Percentiles rank a stretch among this genome's conserved stretches.
These are phyloP conservation scores for Herpetospermum pedunculosum DNA, from an alignment of 306 rosid species.

Conservation along the genomic window DNA sequence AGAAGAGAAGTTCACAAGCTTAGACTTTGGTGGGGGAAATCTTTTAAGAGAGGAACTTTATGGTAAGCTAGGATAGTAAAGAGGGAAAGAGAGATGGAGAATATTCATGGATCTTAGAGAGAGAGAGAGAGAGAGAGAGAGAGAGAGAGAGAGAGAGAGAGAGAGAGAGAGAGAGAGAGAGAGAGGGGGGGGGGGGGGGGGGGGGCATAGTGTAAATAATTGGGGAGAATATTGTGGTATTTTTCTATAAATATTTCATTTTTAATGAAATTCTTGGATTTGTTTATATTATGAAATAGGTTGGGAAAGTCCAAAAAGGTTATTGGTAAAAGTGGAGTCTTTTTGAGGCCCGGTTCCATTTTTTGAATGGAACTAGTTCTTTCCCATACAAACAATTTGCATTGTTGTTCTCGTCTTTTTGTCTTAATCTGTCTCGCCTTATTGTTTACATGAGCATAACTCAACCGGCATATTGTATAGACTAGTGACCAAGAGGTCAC, in stretches of 20 bases:
- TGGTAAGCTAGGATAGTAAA: background rate
- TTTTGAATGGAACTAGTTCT: background rate
- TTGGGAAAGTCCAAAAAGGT: background rate
- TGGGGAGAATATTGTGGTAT: background rate
- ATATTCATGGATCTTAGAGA: too few relatives aligned
- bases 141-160: too few relatives aligned
- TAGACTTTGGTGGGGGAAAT: background rate
- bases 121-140: too few relatives aligned
- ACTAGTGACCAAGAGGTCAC: too few relatives aligned
- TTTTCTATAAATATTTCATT: too few relatives aligned
- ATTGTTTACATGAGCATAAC: too few relatives aligned
- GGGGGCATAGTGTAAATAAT: background rate
- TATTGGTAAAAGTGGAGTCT: background rate
- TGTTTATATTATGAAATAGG: background rate
- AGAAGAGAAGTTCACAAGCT: background rate
- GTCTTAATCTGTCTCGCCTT: background rate
- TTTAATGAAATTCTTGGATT: background rate
- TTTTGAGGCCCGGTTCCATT: background rate
- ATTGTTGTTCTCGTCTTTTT: background rate
- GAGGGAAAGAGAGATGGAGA: background rate
- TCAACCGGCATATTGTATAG: too few relatives aligned
- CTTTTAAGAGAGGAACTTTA: background rate
- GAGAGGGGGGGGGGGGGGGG: too few relatives aligned
- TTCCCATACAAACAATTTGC: background rate
- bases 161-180: too few relatives aligned